Evolutionary conservation across 768 basidiomycete genomes (phyloP).

Genomic region (Mycena metata): DNA sequence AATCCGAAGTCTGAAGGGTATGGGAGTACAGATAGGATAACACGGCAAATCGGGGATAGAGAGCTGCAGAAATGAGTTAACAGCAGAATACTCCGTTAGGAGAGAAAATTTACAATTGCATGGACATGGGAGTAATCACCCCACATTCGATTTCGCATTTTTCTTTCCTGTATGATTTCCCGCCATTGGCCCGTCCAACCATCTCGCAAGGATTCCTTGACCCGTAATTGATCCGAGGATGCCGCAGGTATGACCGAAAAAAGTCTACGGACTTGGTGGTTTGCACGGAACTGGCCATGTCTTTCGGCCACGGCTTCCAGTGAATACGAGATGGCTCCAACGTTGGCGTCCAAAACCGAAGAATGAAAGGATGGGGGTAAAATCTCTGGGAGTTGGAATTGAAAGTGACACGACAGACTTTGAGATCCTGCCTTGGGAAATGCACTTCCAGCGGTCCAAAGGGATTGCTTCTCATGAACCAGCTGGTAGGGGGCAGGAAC

Average conservation of each 20-base stretch:
- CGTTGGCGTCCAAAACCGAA: not conserved
- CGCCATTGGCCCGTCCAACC: conserved; percentile 19
- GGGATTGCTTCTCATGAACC: not conserved
- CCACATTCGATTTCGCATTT: conserved; percentile 25
- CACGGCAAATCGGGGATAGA: conserved; percentile 14
- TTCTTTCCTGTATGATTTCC: conserved; percentile 11
- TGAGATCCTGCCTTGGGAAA: conserved; percentile 7
- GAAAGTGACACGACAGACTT: not conserved
- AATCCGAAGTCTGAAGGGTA: conserved; percentile 18
- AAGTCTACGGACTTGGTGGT: conserved; percentile 16
- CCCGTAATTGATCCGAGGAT: not conserved
- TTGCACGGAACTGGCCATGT: conserved; percentile 14
- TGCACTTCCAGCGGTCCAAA: conserved; percentile 1
- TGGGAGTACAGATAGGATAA: conserved; percentile 10
- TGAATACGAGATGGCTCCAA: conserved; percentile 12
- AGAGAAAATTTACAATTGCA: conserved; percentile 10
- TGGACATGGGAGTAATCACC: conserved; percentile 26
- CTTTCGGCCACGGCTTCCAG: conserved; percentile 7
- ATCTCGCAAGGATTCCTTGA: conserved; percentile 12
- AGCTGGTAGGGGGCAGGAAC: not conserved
- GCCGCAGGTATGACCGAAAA: conserved; percentile 22
- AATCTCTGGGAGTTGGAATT: conserved; percentile 1
- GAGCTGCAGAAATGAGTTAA: conserved; percentile 12
- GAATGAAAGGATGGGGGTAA: conserved; percentile 16
- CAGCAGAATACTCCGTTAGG: not conserved